These are phyloP conservation scores for Sphagnum contortum DNA, from an alignment of 225 moss, liverwort and hornwort species.

Conservation along the genomic window DNA sequence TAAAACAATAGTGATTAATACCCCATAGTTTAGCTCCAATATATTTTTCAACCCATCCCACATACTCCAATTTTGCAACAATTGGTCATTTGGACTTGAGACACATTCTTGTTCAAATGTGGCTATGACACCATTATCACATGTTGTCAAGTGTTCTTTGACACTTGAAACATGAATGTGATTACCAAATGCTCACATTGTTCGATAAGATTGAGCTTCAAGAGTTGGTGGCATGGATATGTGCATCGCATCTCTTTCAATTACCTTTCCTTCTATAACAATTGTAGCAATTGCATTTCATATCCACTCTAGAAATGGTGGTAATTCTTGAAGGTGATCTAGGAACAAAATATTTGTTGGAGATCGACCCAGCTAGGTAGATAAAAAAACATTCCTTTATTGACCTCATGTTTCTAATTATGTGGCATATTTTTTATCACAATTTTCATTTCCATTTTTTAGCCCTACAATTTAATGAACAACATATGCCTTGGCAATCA, in stretches of 20 bases:
- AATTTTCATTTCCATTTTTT: too few relatives aligned
- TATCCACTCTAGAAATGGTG: neutral
- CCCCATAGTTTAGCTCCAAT: neutral
- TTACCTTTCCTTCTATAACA: neutral
- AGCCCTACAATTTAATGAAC: too few relatives aligned
- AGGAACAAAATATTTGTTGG: too few relatives aligned
- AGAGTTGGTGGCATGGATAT: too few relatives aligned
- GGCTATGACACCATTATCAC: neutral
- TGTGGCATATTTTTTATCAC: too few relatives aligned
- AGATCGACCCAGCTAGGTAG: too few relatives aligned
- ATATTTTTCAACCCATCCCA: neutral
- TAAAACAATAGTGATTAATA: neutral
- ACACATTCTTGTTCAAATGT: neutral
- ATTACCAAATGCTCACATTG: neutral
- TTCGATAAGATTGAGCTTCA: too few relatives aligned
- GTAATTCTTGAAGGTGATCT: too few relatives aligned
- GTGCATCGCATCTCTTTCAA: neutral
- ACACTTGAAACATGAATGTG: neutral
- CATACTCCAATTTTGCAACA: neutral
- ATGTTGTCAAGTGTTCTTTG: neutral
- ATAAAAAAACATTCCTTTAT: too few relatives aligned
- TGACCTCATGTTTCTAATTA: too few relatives aligned
- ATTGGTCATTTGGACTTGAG: neutral
- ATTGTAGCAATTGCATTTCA: neutral
- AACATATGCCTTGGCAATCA: too few relatives aligned